Evolutionary conservation across 768 basidiomycete genomes (phyloP), one percentile per base, ranked within the genome.

Genomic region (Leucosporidium yakuticum): DNA sequence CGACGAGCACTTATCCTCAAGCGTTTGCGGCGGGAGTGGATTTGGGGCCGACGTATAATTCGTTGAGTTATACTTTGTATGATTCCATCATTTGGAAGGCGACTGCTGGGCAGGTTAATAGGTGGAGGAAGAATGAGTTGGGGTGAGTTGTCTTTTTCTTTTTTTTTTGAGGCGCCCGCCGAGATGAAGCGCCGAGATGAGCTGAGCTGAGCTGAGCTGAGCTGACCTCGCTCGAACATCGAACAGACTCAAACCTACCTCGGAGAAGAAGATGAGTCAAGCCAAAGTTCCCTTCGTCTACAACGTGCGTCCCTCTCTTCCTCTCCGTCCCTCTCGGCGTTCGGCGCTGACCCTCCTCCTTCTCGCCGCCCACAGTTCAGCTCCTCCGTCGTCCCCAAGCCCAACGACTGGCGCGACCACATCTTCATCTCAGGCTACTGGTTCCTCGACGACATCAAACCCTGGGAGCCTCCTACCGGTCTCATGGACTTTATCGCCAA

Each of bases 361-460:
- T 15, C 14, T 44, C 39, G 39, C 14, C 81, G 78, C 97, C 49
- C 97, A 98, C 79, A 97, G 78, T 97, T 97, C 77, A 92, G 90
- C 9, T 27, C 56, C 60, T 62, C 62, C 32, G 50, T 70, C 21
- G 90, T 96, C 14, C 93, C 93, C 12, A 90, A 88, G 25, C 95
- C 95, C 4, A 79, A 96, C 60, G 95, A 98, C 78, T 98, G 95
- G 95, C 90, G 91, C 2, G 95, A 98, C 78, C 95, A 93, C 93
- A 96, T 97, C 69, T 87, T 88, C 39, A 84, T 93, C 2, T 91
- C 90, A 70, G 58, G 58, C 31, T 17, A 29, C 17, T 97, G 94
- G 94, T 94, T 93, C 84, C 83, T 98, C 48, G 85, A 94, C 47
- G 51, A 27, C 17, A 17, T 55, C 57, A 89, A 91, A 68, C 74